Evolutionary conservation across 192 early-diverging fungal genomes (phyloP), one percentile per base, ranked within the genome.

Genomic region (Podila verticillata): DNA sequence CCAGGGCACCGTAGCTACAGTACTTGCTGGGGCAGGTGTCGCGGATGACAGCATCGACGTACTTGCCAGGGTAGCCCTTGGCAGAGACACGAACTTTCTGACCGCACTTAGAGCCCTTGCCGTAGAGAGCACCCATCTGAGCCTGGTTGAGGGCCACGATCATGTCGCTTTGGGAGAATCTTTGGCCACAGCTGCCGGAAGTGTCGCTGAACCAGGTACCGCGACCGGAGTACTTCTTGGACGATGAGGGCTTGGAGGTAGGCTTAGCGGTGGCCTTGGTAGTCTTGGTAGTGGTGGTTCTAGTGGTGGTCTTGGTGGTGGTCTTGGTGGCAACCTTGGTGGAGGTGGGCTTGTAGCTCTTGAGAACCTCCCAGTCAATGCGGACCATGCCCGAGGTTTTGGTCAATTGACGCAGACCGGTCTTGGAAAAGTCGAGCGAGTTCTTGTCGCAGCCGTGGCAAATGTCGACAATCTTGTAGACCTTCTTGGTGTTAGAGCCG

Each of bases 201-300:
- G 65, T 80, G 48, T 72, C 77, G 61, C 77, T 80, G 56, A 80
- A 80, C 70, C 77, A 80, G 54, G 77, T 80, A 26, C 77, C 77
- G 36, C 70, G 77, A 32, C 77, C 77, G 49, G 32, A 61, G 54
- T 49, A 79, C 39, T 24, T 48, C 63, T 34, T 63, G 28, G 39
- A 26, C 10, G 24, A 57, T 30, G 31, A 22, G 19, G 28, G 30
- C 20, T 44, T 32, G 29, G 26, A 9, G 19, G 32, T 32, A 61
- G 60, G 31, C 60, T 61, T 57, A 34, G 24, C 17, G 12, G 35
- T 58, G 19, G 28, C 5, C 58, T 60, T 60, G 36, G 65, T 57
- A 12, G 30, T 19, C n/a, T 44, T 54, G 51, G 51, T 26, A 24
- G 22, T 24, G 30, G 32, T 62, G 28, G 57, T 20, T 28, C 20